Evolutionary conservation across 805 yeast species (phyloP), one percentile per base, ranked within the genome.

Genomic region (Suhomyces xylopsoci): DNA sequence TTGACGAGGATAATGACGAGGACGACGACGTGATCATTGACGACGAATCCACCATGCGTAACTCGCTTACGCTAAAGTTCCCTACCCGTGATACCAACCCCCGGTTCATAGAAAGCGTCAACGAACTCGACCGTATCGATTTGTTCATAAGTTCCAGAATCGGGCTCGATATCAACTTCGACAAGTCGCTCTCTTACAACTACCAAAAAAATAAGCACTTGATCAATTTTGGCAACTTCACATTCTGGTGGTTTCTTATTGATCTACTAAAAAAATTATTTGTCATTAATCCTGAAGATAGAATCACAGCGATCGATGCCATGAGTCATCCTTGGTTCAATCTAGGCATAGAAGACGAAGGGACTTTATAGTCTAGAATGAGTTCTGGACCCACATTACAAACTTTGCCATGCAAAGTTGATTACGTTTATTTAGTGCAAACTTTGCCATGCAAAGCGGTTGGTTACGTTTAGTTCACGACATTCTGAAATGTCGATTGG

Each of bases 201-300:
- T 75, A 64, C 54, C 71, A 69, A 26, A 66, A 65, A 53, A 72
- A 74, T 53, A 68, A 66, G 55, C 67, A 70, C 52, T 69, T 60
- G 76, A 84, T 70, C 66, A 76, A 67, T 54, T 76, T 76, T 61
- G 87, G 87, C 44, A 82, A 84, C 51, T 87, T 87, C 65, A 78
- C 82, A 45, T 90, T 90, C 68, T 92, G 97, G 97, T 87, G 81
- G 75, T 81, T 80, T 69, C 91, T 91, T 66, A 71, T 76, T 45
- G 79, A 76, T 53, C 62, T 76, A 48, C 60, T 75, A 25, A 62
- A 64, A 30, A 71, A 73, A 53, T 60, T 76, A 50, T 71, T 76
- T 51, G 67, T 73, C 32, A 67, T 76, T 5, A 66, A 73, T 49
- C 79, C 79, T 1, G 56, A 62, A 17, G 68, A 71, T 32, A 58